Percentiles rank a stretch among this genome's conserved stretches.
Conservation (phyloP, 306 rosid species). For the Myrica gale region DNA sequence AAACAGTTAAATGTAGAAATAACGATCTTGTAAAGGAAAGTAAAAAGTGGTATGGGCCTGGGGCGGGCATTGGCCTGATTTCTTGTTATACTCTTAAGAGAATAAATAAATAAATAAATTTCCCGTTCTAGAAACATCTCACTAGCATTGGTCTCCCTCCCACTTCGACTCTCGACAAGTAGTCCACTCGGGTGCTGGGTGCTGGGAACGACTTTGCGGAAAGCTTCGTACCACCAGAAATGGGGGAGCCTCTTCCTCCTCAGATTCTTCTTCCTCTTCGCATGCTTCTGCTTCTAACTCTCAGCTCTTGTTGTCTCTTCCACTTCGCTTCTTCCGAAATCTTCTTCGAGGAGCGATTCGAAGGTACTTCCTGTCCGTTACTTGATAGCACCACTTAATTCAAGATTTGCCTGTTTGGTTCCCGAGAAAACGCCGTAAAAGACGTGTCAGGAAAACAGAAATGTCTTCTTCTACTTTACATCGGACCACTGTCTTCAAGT, state of each 20-base stretch:
- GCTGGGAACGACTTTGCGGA: neutral
- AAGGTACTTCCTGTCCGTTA: slow-evolving; percentile 34
- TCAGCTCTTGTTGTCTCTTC: slow-evolving; percentile 16
- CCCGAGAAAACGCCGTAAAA: neutral
- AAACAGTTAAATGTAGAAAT: too few relatives aligned
- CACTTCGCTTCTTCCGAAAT: slow-evolving; percentile 41
- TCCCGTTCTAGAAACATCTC: neutral
- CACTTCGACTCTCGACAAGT: neutral
- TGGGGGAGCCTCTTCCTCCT: neutral
- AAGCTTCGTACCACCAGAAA: neutral
- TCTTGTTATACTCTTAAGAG: too few relatives aligned
- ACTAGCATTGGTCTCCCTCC: neutral
- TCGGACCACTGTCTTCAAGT: neutral
- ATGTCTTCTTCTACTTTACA: too few relatives aligned
- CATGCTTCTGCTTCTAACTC: slow-evolving; percentile 20
- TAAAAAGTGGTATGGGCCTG: too few relatives aligned
- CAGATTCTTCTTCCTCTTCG: slow-evolving; percentile 1
- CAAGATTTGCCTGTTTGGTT: neutral
- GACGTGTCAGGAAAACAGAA: neutral
- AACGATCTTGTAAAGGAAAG: too few relatives aligned
- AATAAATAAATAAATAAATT: too few relatives aligned
- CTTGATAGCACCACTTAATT: neutral
- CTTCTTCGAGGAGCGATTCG: slow-evolving; percentile 57
- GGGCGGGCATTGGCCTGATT: too few relatives aligned
- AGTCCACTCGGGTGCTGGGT: too few relatives aligned